Evolutionary conservation across 2,329 filamentous ascomycete species (phyloP), one percentile per base, ranked within the genome.

Genomic region (Bertia moriformis): DNA sequence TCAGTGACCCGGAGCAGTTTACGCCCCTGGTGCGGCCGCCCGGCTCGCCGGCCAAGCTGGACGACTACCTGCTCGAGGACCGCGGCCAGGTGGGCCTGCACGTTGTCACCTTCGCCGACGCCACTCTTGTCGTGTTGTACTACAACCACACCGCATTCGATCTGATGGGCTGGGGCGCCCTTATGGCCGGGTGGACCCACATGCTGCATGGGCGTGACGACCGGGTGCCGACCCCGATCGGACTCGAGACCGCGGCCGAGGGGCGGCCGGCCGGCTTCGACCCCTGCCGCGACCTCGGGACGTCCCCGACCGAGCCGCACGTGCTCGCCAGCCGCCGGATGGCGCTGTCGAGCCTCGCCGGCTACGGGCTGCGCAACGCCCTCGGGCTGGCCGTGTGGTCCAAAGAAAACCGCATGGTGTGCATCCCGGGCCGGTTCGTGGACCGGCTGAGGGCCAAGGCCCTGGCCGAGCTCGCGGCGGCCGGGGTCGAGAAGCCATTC

Each of bases 141-240:
- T 65, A 54, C 51, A 50, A 56, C 2, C 65, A 69, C 43, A 54
- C 56, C 0, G 42, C 63, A 0, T 52, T 57, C 36, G 65, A 67
- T 44, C 59, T 54, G 1, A 52, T 62, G 42, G 63, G 57, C 1
- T 49, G 51, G 32, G 43, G 49, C 12, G 53, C 51, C 3, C 47
- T 69, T 7, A 41, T 66, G 1, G 48, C 56, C 10, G 56, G 49
- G 14, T 68, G 65, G 65, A 52, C 47, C 1, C 40, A 55, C 3
- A 52, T 63, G 3, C 46, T 68, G 3, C 46, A 51, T 7, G 61
- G 59, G 1, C 48, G 49, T 4, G 58, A 57, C 10, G 46, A 51
- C 17, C 51, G 61, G 38, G 49, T 66, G 2, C 48, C 46, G 3
- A n/a, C n/a, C n/a, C n/a, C n/a, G n/a, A n/a, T n/a, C n/a, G n/a